Conservation (phyloP, 2,329 filamentous ascomycete species). For the Paraconiothyrium brasiliense region DNA sequence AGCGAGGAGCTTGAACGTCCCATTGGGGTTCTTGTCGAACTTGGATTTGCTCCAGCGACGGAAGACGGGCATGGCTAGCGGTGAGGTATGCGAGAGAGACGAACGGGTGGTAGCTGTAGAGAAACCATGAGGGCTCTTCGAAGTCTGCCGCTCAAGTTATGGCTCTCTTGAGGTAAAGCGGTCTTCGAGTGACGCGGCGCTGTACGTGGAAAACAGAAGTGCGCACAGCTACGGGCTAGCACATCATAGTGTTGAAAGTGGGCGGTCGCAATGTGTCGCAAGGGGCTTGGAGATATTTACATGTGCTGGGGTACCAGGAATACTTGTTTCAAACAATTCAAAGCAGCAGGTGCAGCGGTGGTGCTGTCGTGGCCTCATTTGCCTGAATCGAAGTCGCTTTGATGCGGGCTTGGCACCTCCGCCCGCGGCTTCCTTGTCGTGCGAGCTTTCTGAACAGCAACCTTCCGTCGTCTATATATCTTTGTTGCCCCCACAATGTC, state of each 20-base stretch:
- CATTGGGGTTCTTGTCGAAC: conserved; percentile 51
- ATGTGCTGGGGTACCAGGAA: not conserved
- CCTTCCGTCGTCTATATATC: not conserved
- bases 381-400: conserved; percentile 1
- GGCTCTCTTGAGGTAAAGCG: not conserved
- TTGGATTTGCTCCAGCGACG: conserved; percentile 49
- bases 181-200: not conserved
- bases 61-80: conserved; percentile 42
- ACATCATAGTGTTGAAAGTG: not conserved
- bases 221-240: not conserved
- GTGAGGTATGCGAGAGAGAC: conserved; percentile 18
- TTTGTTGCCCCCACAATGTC: conserved; percentile 34
- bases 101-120: conserved; percentile 23
- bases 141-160: not conserved
- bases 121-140: conserved; percentile 34
- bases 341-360: not conserved
- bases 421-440: not conserved
- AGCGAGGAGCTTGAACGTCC: conserved; percentile 54
- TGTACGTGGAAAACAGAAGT: not conserved
- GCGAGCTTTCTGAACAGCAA: not conserved
- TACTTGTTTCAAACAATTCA: not conserved
- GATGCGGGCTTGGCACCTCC: conserved; percentile 10
- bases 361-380: conserved; percentile 8
- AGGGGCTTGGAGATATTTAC: not conserved
- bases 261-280: not conserved